phyloP scores from a whole-genome alignment of 2,329 filamentous ascomycete genomes.

The Verticillium nubilum region DNA sequence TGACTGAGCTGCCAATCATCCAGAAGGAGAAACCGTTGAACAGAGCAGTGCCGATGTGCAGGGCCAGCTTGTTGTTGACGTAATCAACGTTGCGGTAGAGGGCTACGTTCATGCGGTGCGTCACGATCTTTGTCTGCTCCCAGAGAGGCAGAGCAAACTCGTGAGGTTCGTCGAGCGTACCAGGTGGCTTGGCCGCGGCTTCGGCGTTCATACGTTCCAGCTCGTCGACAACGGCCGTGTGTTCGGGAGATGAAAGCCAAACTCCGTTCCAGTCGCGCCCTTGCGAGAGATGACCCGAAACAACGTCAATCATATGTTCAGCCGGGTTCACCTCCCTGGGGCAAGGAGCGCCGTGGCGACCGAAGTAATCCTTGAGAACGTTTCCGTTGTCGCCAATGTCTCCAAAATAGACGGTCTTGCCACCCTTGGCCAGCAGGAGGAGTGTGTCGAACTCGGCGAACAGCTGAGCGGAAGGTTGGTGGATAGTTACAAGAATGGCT shows the following conservation, averaged over 20 bases:
- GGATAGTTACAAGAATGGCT: conserved; percentile 64
- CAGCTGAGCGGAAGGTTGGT: conserved; percentile 62
- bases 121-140: conserved; percentile 59
- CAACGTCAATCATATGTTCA: conserved; percentile 67
- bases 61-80: conserved; percentile 55
- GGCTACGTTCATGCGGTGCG: conserved; percentile 54
- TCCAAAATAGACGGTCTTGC: conserved; percentile 63
- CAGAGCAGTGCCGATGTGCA: conserved; percentile 49
- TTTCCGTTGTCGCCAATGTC: conserved; percentile 53
- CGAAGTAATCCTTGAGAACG: conserved; percentile 59
- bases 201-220: conserved; percentile 58
- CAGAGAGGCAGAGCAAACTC: conserved; percentile 68
- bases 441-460: conserved; percentile 64
- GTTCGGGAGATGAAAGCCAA: conserved; percentile 61
- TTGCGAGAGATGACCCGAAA: conserved; percentile 42
- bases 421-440: conserved; percentile 58
- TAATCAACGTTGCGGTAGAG: conserved; percentile 65
- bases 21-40: conserved; percentile 60
- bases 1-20: conserved; percentile 47
- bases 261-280: conserved; percentile 61
- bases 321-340: conserved; percentile 62
- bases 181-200: conserved; percentile 39
- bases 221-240: conserved; percentile 49
- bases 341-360: conserved; percentile 58
- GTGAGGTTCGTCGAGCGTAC: conserved; percentile 43